phyloP scores from a whole-genome alignment of 2,329 filamentous ascomycete species.

The Aspergillus ibericus region DNA sequence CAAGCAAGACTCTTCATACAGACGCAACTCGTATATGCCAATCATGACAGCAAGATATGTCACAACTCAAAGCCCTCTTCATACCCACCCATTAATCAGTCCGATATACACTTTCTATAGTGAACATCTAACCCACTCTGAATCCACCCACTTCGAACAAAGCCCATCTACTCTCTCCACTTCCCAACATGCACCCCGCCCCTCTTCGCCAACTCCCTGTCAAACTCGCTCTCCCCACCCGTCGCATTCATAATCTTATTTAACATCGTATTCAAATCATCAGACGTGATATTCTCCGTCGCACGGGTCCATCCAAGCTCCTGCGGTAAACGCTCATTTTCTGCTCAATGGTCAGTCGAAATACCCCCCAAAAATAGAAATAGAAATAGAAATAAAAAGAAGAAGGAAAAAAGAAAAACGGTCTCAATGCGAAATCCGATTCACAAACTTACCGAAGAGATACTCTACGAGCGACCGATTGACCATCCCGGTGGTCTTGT shows the following conservation, averaged over 20 bases:
- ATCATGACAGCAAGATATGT: not conserved
- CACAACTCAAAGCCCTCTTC: not conserved
- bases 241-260: not conserved
- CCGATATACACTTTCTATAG: no score
- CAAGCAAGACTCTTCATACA: not conserved
- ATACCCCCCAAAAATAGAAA: no score
- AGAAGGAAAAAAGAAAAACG: no score
- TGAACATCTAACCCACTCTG: not conserved
- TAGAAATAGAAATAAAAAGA: no score
- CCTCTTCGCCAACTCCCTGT: not conserved
- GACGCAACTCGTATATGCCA: not conserved
- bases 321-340: not conserved
- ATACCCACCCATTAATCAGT: not conserved
- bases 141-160: not conserved
- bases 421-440: no score
- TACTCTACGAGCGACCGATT: slow-evolving; percentile 29
- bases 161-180: not conserved
- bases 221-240: not conserved
- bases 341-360: not conserved
- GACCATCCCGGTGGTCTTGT: slow-evolving; percentile 43
- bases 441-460: slow-evolving; percentile 23
- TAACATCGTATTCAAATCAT: not conserved
- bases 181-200: not conserved
- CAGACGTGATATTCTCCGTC: not conserved
- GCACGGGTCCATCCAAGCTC: not conserved